Conservation (phyloP, 106 monocot species). For the Gastrodia elata region DNA sequence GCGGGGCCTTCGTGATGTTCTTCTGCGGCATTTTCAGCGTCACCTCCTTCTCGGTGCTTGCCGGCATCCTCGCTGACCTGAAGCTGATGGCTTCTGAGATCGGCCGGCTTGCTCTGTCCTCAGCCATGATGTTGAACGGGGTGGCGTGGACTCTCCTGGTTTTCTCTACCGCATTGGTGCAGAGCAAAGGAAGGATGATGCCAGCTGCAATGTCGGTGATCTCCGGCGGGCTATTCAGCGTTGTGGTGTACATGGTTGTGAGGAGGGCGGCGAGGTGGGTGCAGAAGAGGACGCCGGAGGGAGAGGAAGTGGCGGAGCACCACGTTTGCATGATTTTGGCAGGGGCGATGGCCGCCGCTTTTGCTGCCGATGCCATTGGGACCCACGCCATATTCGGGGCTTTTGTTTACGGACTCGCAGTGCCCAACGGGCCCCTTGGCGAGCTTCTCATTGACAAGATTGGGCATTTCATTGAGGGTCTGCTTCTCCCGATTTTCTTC, state of each 20-base stretch:
- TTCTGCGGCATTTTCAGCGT: slow-evolving; percentile 18
- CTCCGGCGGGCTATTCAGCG: slow-evolving; percentile 20
- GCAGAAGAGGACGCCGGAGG: slow-evolving; percentile 23
- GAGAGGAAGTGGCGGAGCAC: slow-evolving; percentile 17
- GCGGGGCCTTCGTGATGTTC: slow-evolving; percentile 9
- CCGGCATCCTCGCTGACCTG: slow-evolving; percentile 19
- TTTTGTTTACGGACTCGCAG: slow-evolving; percentile 37
- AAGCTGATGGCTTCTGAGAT: slow-evolving; percentile 16
- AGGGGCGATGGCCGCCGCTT: slow-evolving; percentile 22
- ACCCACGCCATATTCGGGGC: slow-evolving; percentile 41
- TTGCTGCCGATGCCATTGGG: slow-evolving; percentile 28
- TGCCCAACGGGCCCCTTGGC: slow-evolving; percentile 30
- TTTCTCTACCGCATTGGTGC: slow-evolving; percentile 22
- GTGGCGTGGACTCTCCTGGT: slow-evolving; percentile 35
- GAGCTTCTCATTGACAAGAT: slow-evolving; percentile 33
- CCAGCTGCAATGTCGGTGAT: slow-evolving; percentile 16
- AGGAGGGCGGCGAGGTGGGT: slow-evolving; percentile 20
- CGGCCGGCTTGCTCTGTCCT: slow-evolving; percentile 20
- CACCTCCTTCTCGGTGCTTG: slow-evolving; percentile 27
- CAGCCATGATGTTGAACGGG: slow-evolving; percentile 25
- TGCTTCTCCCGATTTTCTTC: slow-evolving; percentile 45
- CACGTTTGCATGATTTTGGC: slow-evolving; percentile 18
- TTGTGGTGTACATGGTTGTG: slow-evolving; percentile 4
- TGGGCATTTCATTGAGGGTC: slow-evolving; percentile 24
- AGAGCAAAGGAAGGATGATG: background rate